Evolutionary conservation across 192 early-diverging fungal species (phyloP).

Genomic region (Geranomyces variabilis): DNA sequence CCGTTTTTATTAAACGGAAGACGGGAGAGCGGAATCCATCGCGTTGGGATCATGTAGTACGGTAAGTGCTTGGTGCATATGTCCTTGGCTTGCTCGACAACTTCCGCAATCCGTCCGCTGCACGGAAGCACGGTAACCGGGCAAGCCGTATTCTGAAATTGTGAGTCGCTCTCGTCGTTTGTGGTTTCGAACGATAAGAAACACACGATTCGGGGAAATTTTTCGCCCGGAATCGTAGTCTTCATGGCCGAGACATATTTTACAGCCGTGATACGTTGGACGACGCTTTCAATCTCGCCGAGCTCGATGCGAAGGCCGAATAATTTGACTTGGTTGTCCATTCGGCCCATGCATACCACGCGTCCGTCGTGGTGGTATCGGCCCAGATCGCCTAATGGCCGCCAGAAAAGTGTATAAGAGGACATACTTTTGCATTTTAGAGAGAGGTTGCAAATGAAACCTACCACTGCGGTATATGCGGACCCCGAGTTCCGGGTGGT

Average conservation of each 20-base stretch:
- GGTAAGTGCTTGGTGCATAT: conserved; percentile 24
- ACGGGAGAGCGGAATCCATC: conserved; percentile 25
- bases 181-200: conserved; percentile 6
- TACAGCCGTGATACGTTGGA: neutral
- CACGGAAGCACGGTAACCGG: neutral
- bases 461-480: conserved; percentile 39
- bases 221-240: conserved; percentile 12
- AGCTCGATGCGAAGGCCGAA: conserved; percentile 40
- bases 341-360: conserved; percentile 25
- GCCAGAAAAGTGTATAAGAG: no score
- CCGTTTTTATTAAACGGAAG: conserved; percentile 43
- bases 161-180: neutral
- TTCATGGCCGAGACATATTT: neutral
- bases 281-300: conserved; percentile 31
- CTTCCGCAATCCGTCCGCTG: no score
- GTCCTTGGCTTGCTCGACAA: no score
- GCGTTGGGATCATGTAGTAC: conserved; percentile 43
- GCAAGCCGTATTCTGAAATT: neutral
- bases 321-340: conserved; percentile 33
- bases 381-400: conserved; percentile 33
- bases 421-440: no score
- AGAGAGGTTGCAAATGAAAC: no score
- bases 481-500: conserved; percentile 13
- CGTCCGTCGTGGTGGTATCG: conserved; percentile 10
- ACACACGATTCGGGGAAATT: neutral